phyloP scores from a whole-genome alignment of 257 asterid species.

The Leptodermis oblonga region DNA sequence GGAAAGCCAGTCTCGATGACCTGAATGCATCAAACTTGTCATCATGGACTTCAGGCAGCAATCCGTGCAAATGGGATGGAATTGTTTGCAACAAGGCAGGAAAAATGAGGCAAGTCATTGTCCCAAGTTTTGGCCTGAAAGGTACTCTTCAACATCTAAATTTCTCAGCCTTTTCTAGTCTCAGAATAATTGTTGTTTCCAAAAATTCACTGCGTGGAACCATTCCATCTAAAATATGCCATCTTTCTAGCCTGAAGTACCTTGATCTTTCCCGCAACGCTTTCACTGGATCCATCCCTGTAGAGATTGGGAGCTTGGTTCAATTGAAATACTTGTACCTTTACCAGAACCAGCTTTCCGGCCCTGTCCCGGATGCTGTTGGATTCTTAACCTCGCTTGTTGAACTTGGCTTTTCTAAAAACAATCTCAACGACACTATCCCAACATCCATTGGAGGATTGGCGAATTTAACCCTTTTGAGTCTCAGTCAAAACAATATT shows the following conservation, averaged over 20 bases:
- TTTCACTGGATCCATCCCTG: conserved; percentile 12
- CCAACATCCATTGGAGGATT: conserved; percentile 27
- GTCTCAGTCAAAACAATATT: conserved; percentile 18
- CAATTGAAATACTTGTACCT: neutral
- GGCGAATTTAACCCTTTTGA: conserved; percentile 14
- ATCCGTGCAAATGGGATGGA: conserved; percentile 18
- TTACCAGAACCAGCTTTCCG: neutral
- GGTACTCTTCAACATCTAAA: conserved; percentile 21
- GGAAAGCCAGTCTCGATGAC: conserved; percentile 21
- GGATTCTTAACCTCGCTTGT: conserved; percentile 15
- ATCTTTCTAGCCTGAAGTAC: conserved; percentile 9
- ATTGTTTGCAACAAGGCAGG: conserved; percentile 10
- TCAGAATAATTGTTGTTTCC: neutral
- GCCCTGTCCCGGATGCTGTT: conserved; percentile 14
- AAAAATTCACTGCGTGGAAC: conserved; percentile 23
- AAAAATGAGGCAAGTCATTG: conserved; percentile 5
- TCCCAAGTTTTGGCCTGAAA: conserved; percentile 9
- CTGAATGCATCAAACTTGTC: conserved; percentile 7
- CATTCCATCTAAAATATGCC: conserved; percentile 15
- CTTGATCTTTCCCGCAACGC: conserved; percentile 3
- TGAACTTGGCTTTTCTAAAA: conserved; percentile 20
- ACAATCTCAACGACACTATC: conserved; percentile 18
- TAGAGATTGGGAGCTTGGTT: neutral
- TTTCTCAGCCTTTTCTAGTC: conserved; percentile 12
- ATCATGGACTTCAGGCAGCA: conserved; percentile 11